Base-by-base conservation (phyloP, 768 basidiomycete genomes). In the Suillus fuscotomentosus region DNA sequence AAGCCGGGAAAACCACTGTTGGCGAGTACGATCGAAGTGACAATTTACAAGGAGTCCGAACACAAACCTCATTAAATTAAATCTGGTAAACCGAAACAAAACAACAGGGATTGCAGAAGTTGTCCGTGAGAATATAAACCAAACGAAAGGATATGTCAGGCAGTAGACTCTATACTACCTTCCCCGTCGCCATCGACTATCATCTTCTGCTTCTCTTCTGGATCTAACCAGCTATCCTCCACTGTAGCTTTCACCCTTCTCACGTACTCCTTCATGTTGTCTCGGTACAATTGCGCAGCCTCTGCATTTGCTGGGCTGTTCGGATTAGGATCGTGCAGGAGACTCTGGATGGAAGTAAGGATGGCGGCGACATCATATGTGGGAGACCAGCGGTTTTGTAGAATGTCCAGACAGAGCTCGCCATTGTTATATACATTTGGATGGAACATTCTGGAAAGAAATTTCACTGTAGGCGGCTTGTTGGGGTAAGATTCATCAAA, bases 291-390 rank as follows among this genome's bases (percentile, higher is more conserved):
- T 78, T 95, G 94, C 7, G 97, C 97, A 0, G 97, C 97, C 78
- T 99, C 97, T 3, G 95, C 97, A 73, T 99, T 99, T 5, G 97
- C 97, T 15, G 97, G 97, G 72, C 95, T 97, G 75, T 95, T 95
- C 2, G 97, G 97, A 76, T 99, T 99, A 14, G 97, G 97, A 77
- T 99, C 97, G 72, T 99, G 96, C 65, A 99, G 80, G 63, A 99
- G 79, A 76, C 90, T 93, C 77, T 99, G 97, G 64, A 99, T 97
- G 69, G 90, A 92, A 10, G 97, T 99, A 71, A 99, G 83, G 78
- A 99, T 98, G 36, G 97, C 97, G 22, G 96, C 95, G 61, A 99
- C 97, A 73, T 99, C 97, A 77, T 99, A 99, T 1, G 97, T 99
- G 7, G 97, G 97, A 31, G 91, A 94, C 97, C 97, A 99, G 27